A percentile compares a stretch with the other conserved stretches of the same genome.
These are phyloP conservation scores for Domatiomyces globalis DNA, from an alignment of 2,329 filamentous ascomycete genomes.

Conservation along the genomic window DNA sequence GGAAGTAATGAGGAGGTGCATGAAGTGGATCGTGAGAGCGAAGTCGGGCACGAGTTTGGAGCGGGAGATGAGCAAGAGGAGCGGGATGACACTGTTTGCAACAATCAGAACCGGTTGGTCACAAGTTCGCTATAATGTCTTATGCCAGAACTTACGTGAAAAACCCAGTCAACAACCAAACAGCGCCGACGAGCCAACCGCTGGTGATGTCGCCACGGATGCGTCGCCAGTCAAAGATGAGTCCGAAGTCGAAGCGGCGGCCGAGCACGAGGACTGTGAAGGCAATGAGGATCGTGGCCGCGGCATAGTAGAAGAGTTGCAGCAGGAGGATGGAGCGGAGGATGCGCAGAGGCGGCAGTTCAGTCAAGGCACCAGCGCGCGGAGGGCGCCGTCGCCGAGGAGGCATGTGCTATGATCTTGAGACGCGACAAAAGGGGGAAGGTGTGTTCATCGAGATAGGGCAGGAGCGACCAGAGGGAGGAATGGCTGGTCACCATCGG, in stretches of 20 bases:
- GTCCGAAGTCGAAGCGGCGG: conserved; percentile 41
- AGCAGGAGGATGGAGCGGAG: conserved; percentile 51
- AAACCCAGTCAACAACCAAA: conserved; percentile 53
- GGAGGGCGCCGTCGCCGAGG: conserved; percentile 46
- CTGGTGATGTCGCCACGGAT: conserved; percentile 53
- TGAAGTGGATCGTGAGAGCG: conserved; percentile 70
- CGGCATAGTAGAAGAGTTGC: conserved; percentile 50
- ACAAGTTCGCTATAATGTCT: conserved; percentile 1
- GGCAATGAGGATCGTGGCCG: conserved; percentile 47
- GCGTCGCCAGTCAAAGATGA: conserved; percentile 50
- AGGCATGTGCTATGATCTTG: conserved; percentile 27
- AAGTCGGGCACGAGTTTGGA: conserved; percentile 95
- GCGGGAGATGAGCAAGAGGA: conserved; percentile 69
- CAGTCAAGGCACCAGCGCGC: conserved; percentile 50
- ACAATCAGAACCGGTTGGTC: too few species aligned
- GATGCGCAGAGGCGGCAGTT: conserved; percentile 54
- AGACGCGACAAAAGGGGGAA: too few species aligned
- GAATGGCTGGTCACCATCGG: too few species aligned
- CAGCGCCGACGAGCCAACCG: conserved; percentile 54
- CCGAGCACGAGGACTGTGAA: conserved; percentile 56
- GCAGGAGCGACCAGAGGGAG: too few species aligned
- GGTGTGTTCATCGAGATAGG: too few species aligned
- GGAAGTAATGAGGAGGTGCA: conserved; percentile 64
- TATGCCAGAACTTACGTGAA: conserved; percentile 47
- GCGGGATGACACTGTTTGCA: conserved; percentile 57